Evolutionary conservation across 768 basidiomycete species (phyloP).

Genomic region (Kwoniella bestiolae): DNA sequence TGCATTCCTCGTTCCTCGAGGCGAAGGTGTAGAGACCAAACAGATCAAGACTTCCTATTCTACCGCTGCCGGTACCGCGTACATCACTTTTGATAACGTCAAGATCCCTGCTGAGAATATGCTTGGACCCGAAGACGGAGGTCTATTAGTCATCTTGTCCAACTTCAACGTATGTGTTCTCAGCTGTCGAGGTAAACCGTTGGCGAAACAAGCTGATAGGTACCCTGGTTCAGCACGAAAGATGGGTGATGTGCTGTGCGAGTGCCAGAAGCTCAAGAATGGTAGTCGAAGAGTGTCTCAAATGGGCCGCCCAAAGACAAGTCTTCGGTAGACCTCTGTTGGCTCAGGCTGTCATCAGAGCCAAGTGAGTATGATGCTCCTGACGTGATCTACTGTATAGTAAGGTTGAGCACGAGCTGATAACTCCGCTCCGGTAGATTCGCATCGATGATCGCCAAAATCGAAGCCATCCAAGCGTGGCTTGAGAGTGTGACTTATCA

Average conservation of each 20-base stretch:
- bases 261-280: conserved; percentile 73
- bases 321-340: conserved; percentile 83
- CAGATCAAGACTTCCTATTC: conserved; percentile 91
- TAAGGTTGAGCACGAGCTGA: neutral
- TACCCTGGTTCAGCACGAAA: conserved; percentile 65
- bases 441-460: conserved; percentile 83
- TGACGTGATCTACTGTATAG: neutral
- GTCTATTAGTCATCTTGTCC: conserved; percentile 73
- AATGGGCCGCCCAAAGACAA: conserved; percentile 85
- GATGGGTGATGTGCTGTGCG: conserved; percentile 85
- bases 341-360: conserved; percentile 82
- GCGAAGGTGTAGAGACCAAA: conserved; percentile 80
- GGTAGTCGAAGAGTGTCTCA: conserved; percentile 82
- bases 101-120: conserved; percentile 86
- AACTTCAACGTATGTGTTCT: conserved; percentile 72
- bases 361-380: conserved; percentile 61
- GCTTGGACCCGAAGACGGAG: conserved; percentile 77
- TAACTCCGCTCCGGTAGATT: conserved; percentile 57
- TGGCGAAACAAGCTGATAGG: too few species aligned
- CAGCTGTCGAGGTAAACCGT: too few species aligned
- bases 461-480: conserved; percentile 83
- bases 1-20: conserved; percentile 81
- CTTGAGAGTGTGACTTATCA: conserved; percentile 84
- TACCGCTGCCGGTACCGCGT: conserved; percentile 78
- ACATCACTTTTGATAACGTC: conserved; percentile 80